These are phyloP conservation scores for Priceomyces carsonii DNA, from an alignment of 805 yeast species.

Conservation along the genomic window DNA sequence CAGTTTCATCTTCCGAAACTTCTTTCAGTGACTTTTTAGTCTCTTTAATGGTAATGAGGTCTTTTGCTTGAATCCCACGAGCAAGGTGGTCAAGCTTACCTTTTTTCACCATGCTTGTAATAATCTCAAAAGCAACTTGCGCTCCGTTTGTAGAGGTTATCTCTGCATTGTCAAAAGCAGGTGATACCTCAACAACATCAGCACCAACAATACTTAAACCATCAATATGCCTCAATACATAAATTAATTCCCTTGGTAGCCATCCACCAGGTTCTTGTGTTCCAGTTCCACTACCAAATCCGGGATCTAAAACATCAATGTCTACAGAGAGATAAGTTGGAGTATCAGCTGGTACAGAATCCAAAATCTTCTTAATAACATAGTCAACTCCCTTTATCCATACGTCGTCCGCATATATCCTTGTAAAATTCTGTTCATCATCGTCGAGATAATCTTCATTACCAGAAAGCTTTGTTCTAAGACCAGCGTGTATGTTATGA, in stretches of 20 bases:
- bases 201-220: conserved; percentile 52
- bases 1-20: no score
- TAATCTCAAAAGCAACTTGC: conserved; percentile 66
- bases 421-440: conserved; percentile 62
- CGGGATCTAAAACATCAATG: conserved; percentile 63
- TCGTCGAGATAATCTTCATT: conserved; percentile 66
- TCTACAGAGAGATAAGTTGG: conserved; percentile 83
- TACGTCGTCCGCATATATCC: conserved; percentile 73
- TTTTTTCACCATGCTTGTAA: conserved; percentile 74
- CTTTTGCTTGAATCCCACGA: conserved; percentile 8
- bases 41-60: conserved; percentile 11
- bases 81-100: conserved; percentile 29
- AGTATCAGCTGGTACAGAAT: conserved; percentile 56
- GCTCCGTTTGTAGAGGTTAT: conserved; percentile 70
- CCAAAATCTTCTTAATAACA: conserved; percentile 53
- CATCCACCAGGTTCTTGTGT: conserved; percentile 63
- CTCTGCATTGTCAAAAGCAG: conserved; percentile 65
- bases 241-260: conserved; percentile 54
- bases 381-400: conserved; percentile 64
- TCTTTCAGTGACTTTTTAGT: no score
- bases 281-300: conserved; percentile 59
- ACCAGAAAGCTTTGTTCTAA: conserved; percentile 73
- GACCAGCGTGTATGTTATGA: conserved; percentile 71
- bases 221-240: conserved; percentile 48
- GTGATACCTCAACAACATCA: conserved; percentile 61